Percentiles rank a stretch among this genome's conserved stretches.
These are phyloP conservation scores for Starmerella khaoyaiensis DNA, from an alignment of 805 yeast species.

Conservation along the genomic window DNA sequence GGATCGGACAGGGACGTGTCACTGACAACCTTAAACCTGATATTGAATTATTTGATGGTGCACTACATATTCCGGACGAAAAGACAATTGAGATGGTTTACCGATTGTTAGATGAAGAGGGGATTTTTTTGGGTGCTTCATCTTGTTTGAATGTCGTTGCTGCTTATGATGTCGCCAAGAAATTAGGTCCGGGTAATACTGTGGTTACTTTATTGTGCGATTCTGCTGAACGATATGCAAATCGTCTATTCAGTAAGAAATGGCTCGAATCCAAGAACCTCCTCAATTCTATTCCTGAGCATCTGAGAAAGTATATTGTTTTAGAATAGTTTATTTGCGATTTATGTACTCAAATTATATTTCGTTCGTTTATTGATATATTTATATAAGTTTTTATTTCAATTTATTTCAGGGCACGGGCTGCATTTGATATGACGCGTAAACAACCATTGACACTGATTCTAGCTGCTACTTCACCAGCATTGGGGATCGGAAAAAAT, in stretches of 20 bases:
- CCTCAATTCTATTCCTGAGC: conserved; percentile 48
- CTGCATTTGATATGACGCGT: conserved; percentile 4
- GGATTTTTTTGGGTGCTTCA: conserved; percentile 81
- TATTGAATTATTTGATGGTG: conserved; percentile 62
- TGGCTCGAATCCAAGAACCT: conserved; percentile 67
- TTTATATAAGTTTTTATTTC: background rate
- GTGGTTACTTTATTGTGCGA: conserved; percentile 85
- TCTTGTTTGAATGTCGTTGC: conserved; percentile 85
- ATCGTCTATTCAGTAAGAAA: conserved; percentile 57
- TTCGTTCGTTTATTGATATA: background rate
- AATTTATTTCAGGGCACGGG: no score
- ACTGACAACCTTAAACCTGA: conserved; percentile 71
- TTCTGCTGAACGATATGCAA: conserved; percentile 80
- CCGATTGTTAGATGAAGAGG: conserved; percentile 75
- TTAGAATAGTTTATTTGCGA: conserved; percentile 23
- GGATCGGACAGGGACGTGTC: conserved; percentile 91
- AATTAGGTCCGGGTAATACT: conserved; percentile 61
- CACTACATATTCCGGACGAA: conserved; percentile 63
- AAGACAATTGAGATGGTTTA: conserved; percentile 75
- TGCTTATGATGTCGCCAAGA: conserved; percentile 62
- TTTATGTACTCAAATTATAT: background rate
- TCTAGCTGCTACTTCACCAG: conserved; percentile 77
- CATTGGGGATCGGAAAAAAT: conserved; percentile 68
- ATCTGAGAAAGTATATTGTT: conserved; percentile 55
- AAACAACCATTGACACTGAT: conserved; percentile 38